Base-by-base conservation (phyloP, 176 grass and related monocot genomes). In the Carex pumila region DNA sequence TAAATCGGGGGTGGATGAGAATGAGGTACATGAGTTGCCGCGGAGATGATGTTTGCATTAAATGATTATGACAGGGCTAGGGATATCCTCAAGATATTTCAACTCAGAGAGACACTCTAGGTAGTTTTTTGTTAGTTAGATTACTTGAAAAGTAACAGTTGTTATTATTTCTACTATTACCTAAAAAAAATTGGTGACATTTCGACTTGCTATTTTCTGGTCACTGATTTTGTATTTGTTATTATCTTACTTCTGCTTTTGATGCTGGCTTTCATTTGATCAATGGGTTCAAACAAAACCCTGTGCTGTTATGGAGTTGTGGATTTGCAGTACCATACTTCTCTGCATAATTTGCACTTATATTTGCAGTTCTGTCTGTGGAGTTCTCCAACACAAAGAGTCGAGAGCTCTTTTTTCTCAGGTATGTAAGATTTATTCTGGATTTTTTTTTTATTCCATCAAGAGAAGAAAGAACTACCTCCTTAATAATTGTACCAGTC, bases 11-110 rank as follows among this genome's bases (percentile, higher is more conserved):
- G 61, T 92, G 36, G 94, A 87, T 17, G 87, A 91, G 62, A 89
- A 94, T 12, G 93, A 95, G 80, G 89, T 84, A 8, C 87, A 77
- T 60, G 77, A 54, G 2, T 81, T 99, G 85, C 93, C 89, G 75
- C 88, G 88, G 9, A 93, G 93, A 88, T 95, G 81, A 64, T 99
- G 61, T 83, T 89, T 13, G 53, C 21, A 13, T 85, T 94, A 55
- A 89, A 94, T 69, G 93, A 99, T 69, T 95, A 99, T n/a, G 91
- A 99, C 83, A 88, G 87, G 80, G 96, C 96, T 86, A 92, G 89
- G 87, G 87, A 73, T 80, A 90, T 99, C 71, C 83, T 73, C 47
- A 93, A 87, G 88, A 73, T 83, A 18, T 95, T 99, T 81, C 85
- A 93, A 61, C 86, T 94, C 65, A 95, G 87, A 89, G 96, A 99